phyloP scores from a whole-genome alignment of 371 early-diverging fungal genomes.

The Mucor velutinosus region DNA sequence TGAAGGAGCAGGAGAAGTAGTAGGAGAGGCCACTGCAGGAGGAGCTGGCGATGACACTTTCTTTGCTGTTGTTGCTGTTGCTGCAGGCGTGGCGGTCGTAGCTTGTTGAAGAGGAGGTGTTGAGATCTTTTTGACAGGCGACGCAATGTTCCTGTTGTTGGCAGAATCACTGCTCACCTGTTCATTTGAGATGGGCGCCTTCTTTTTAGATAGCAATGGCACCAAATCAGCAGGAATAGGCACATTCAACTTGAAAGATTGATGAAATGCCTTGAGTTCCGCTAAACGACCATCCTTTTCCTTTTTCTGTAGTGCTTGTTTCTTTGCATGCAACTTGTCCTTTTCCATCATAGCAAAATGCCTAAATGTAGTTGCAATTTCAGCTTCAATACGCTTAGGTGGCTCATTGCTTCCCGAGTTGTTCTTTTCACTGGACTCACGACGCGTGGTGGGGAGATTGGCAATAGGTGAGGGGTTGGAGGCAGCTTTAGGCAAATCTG shows the following conservation, averaged over 20 bases:
- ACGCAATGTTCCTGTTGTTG: background rate
- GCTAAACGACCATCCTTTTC: constrained; percentile 78
- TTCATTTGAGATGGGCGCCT: constrained; percentile 13
- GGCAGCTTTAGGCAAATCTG: constrained; percentile 31
- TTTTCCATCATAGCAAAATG: constrained; percentile 78
- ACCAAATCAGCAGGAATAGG: constrained; percentile 80
- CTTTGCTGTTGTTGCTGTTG: background rate
- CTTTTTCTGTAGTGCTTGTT: constrained; percentile 71
- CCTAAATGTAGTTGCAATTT: constrained; percentile 65
- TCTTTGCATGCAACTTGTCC: constrained; percentile 77
- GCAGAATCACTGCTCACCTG: background rate
- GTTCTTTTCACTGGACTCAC: constrained; percentile 24
- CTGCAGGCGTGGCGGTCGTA: background rate
- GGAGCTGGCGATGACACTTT: background rate
- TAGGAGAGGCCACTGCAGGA: background rate
- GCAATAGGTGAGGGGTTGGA: constrained; percentile 38
- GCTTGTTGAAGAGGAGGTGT: background rate
- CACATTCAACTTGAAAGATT: constrained; percentile 71
- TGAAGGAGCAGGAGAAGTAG: constrained; percentile 7
- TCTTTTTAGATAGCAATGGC: constrained; percentile 66
- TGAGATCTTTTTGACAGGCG: background rate
- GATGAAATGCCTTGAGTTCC: constrained; percentile 80
- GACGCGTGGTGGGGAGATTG: constrained; percentile 29
- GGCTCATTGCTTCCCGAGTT: background rate
- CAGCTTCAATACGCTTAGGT: constrained; percentile 47